Base-by-base conservation (phyloP, 1,284 basidiomycete genomes). In the Grifola frondosa region DNA sequence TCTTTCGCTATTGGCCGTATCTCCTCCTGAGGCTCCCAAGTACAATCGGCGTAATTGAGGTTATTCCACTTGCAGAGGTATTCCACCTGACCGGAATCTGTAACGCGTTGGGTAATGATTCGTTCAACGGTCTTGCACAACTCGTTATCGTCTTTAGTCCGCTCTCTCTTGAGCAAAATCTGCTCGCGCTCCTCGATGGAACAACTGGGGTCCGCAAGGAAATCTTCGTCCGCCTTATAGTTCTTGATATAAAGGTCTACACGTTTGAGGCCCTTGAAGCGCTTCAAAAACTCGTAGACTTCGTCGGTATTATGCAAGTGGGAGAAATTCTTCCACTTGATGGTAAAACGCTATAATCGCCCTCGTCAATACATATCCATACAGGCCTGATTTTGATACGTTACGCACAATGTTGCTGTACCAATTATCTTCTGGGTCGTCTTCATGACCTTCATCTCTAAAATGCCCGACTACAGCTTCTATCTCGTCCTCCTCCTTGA, bases 171-270 rank as follows among this genome's bases (percentile, higher is more conserved):
- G 42, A 98, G 83, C 57, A 87, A 74, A 44, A 92, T 84, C 24
- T 86, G 83, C 68, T 99, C 96, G 40, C 84, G 71, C 57, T 99
- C 96, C 70, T 99, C 96, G 11, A 80, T 80, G 1, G 87, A 83
- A 17, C 93, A 75, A 13, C 82, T 78, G 5, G 88, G 79, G 35
- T 77, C 76, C 42, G 70, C 73, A 17, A 92, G 73, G 31, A 84
- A 80, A 6, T 81, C 76, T 52, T 91, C 84, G 68, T 91, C 91
- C 1, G 70, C 47, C 59, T 85, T 87, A 70, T 83, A 77, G 15
- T 84, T 80, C 63, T 96, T 96, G 76, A 99, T 97, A 69, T 99
- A 99, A 71, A 99, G 99, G 69, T 98, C 96, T 46, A 99, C 92
- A 44, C 94, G 90, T 70, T 99, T 99, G 62, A 97, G 78, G 22